phyloP scores from a whole-genome alignment of 2,329 filamentous ascomycete species.

The Nemania serpens region DNA sequence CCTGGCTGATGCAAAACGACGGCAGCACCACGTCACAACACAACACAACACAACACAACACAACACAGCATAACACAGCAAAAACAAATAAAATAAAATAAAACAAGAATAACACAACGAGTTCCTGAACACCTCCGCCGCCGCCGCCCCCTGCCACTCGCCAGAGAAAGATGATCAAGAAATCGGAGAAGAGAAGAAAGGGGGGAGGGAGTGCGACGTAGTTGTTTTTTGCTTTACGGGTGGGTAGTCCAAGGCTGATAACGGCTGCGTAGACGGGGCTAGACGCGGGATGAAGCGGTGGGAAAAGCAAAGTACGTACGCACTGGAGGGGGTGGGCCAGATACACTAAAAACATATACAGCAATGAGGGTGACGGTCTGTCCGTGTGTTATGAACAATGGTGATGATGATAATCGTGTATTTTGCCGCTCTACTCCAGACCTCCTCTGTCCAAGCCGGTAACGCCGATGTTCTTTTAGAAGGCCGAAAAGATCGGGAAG shows the following conservation, averaged over 20 bases:
- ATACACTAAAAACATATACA: slow-evolving; percentile 32
- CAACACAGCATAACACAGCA: slow-evolving; percentile 1
- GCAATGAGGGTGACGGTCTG: slow-evolving; percentile 16
- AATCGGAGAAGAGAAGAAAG: slow-evolving; percentile 2
- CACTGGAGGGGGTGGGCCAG: slow-evolving; percentile 2
- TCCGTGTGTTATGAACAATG: slow-evolving; percentile 23
- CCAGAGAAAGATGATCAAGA: background rate
- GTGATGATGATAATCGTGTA: slow-evolving; percentile 23
- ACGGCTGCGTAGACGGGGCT: too few species aligned
- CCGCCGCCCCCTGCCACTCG: slow-evolving; percentile 8
- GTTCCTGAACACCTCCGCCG: slow-evolving; percentile 23
- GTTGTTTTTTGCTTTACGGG: background rate
- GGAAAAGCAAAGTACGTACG: background rate
- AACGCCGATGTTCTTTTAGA: slow-evolving; percentile 32
- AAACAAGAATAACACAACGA: background rate
- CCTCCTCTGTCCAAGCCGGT: slow-evolving; percentile 35
- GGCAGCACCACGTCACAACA: background rate
- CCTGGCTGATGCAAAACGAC: slow-evolving; percentile 30
- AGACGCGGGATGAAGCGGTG: too few species aligned
- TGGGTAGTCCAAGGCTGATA: too few species aligned
- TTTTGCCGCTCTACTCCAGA: slow-evolving; percentile 32
- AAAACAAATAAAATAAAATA: background rate
- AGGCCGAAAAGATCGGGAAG: slow-evolving; percentile 22
- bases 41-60: slow-evolving; percentile 1
- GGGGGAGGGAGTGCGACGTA: background rate